A percentile compares a stretch with the other conserved stretches of the same genome.
These are phyloP conservation scores for Acanthamoeba castellanii DNA, from an alignment of 208 protist genomes.

Conservation along the genomic window DNA sequence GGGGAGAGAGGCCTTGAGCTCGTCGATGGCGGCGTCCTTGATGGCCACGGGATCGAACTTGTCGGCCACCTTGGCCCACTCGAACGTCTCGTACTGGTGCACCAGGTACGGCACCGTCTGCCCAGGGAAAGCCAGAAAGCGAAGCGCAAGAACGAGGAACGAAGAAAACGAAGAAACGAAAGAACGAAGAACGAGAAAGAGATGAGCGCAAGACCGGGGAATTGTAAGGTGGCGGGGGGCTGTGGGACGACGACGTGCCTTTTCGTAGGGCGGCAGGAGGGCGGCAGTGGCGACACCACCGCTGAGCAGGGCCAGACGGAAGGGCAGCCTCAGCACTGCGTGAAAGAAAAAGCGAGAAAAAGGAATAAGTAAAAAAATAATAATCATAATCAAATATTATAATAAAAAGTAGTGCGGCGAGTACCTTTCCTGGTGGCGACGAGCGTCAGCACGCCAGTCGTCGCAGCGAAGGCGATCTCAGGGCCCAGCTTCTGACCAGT, in stretches of 20 bases:
- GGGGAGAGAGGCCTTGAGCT: neutral
- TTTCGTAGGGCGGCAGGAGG: neutral
- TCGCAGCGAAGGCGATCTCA: constrained; percentile 17
- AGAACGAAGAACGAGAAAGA: no score
- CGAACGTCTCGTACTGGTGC: constrained; percentile 28
- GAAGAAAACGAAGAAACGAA: neutral
- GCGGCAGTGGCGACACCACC: constrained; percentile 3
- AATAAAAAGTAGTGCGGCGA: no score
- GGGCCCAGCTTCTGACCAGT: constrained; percentile 1
- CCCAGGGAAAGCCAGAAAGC: neutral
- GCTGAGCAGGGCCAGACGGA: constrained; percentile 15
- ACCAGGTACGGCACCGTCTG: constrained; percentile 6
- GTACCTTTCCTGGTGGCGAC: constrained; percentile 11
- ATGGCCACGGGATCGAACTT: neutral
- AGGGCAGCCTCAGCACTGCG: neutral
- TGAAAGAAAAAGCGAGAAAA: neutral
- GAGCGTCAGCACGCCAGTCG: neutral
- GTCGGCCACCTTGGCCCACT: constrained; percentile 4
- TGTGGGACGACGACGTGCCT: no score
- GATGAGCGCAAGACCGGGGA: neutral
- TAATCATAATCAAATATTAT: no score
- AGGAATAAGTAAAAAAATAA: no score
- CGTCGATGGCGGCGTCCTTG: constrained; percentile 14
- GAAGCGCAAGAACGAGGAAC: neutral
- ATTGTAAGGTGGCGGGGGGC: no score